A percentile compares a stretch with the other conserved stretches of the same genome.
Conservation (phyloP, 1,284 basidiomycete genomes). For the Microbotryomycetes sp. region DNA sequence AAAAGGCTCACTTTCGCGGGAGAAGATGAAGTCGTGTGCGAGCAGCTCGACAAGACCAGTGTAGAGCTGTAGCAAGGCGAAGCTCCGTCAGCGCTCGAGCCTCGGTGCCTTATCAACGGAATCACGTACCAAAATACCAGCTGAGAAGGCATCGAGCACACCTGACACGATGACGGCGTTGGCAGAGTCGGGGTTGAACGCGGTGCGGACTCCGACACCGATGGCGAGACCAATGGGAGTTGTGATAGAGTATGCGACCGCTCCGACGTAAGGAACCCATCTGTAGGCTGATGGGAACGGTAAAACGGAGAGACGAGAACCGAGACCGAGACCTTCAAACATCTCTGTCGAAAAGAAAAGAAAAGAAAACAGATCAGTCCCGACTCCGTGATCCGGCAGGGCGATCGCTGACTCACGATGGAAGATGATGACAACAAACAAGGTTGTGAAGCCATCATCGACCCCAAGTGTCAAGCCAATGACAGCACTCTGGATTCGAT, state of each 20-base stretch:
- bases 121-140: slow-evolving; percentile 60
- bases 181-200: slow-evolving; percentile 71
- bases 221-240: slow-evolving; percentile 77
- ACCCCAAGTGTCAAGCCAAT: slow-evolving; percentile 92
- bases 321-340: slow-evolving; percentile 86
- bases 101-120: slow-evolving; percentile 59
- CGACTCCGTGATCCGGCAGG: slow-evolving; percentile 36
- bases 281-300: slow-evolving; percentile 55
- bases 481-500: slow-evolving; percentile 50
- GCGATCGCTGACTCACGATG: slow-evolving; percentile 39
- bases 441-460: slow-evolving; percentile 65
- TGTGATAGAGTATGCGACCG: slow-evolving; percentile 64
- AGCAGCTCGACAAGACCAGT: slow-evolving; percentile 53
- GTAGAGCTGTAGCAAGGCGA: background rate
- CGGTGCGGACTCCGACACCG: slow-evolving; percentile 71
- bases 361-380: slow-evolving; percentile 33
- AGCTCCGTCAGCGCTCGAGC: slow-evolving; percentile 71
- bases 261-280: slow-evolving; percentile 61
- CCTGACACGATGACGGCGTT: slow-evolving; percentile 75
- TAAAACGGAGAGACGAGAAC: slow-evolving; percentile 66
- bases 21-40: slow-evolving; percentile 88
- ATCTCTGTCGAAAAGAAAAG: slow-evolving; percentile 42
- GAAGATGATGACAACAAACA: slow-evolving; percentile 83
- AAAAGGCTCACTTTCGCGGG: slow-evolving; percentile 53
- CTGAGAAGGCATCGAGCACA: slow-evolving; percentile 72